A percentile compares a stretch with the other conserved stretches of the same genome.
These are phyloP conservation scores for Gymnopilus dilepis DNA, from an alignment of 768 basidiomycete genomes.

Conservation along the genomic window DNA sequence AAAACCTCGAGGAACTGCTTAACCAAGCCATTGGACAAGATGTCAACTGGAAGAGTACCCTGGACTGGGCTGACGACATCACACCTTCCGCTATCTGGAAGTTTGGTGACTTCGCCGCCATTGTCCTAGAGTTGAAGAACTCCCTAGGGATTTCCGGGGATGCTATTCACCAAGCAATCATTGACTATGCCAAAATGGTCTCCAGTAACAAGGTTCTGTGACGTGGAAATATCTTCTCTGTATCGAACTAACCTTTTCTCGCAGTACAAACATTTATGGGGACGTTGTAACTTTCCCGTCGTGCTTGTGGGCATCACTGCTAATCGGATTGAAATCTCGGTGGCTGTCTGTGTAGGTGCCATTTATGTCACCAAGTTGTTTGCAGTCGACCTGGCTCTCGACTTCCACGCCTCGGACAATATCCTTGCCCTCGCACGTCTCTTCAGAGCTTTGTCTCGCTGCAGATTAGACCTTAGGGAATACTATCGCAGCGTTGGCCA, in stretches of 20 bases:
- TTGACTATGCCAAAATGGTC: slow-evolving; percentile 24
- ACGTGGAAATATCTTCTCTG: not conserved
- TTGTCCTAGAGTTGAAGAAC: slow-evolving; percentile 24
- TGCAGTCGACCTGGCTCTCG: slow-evolving; percentile 20
- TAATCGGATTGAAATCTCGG: slow-evolving; percentile 17
- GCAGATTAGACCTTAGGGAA: slow-evolving; percentile 12
- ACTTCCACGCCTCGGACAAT: slow-evolving; percentile 24
- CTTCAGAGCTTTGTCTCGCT: slow-evolving; percentile 18
- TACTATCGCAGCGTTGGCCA: slow-evolving; percentile 18
- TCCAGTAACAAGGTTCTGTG: slow-evolving; percentile 12
- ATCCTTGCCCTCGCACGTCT: slow-evolving; percentile 24
- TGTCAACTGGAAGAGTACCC: slow-evolving; percentile 11
- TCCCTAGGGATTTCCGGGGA: slow-evolving; percentile 20
- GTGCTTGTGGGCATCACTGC: slow-evolving; percentile 26
- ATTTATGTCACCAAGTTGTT: slow-evolving; percentile 24
- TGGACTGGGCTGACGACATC: slow-evolving; percentile 20
- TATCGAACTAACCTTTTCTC: slow-evolving; percentile 10
- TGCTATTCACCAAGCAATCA: slow-evolving; percentile 20
- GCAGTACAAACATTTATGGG: slow-evolving; percentile 20
- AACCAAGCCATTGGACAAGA: slow-evolving; percentile 13
- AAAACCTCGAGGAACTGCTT: slow-evolving; percentile 10
- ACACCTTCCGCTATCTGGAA: slow-evolving; percentile 21
- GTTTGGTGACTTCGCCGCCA: slow-evolving; percentile 8
- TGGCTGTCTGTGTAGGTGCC: slow-evolving; percentile 22
- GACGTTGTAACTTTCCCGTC: slow-evolving; percentile 22